Conservation (phyloP, 441 rosid genomes). For the Gossypium schwendimanii region DNA sequence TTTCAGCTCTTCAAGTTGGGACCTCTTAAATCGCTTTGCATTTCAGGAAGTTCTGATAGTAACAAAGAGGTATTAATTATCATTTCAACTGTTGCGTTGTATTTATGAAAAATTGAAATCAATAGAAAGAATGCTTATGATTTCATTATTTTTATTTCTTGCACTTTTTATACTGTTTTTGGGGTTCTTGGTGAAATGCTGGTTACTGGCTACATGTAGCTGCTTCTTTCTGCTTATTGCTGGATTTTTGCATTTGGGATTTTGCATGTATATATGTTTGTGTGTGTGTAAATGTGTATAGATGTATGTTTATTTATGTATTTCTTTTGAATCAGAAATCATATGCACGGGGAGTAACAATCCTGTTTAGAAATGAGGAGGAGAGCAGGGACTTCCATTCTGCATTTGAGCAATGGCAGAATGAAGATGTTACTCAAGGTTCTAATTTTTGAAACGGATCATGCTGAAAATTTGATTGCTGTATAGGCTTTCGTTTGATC, state of each 20-base stretch:
- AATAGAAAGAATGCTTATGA: not conserved
- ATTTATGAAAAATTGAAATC: not conserved
- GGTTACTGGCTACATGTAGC: not conserved
- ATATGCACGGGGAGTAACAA: conserved; percentile 50
- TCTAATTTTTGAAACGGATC: conserved; percentile 25
- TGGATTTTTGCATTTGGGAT: not conserved
- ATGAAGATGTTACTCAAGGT: conserved; percentile 53
- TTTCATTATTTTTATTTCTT: not conserved
- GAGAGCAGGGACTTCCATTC: conserved; percentile 65
- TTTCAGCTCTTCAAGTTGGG: conserved; percentile 70
- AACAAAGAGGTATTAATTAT: conserved; percentile 41
- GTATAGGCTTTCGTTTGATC: not conserved
- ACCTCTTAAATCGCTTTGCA: conserved; percentile 53
- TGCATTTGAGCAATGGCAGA: conserved; percentile 75
- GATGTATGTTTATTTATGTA: conserved; percentile 1
- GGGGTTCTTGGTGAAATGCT: not conserved
- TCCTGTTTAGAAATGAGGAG: conserved; percentile 60
- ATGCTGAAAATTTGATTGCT: conserved; percentile 1
- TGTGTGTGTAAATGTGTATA: not conserved
- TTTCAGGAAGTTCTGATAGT: conserved; percentile 35
- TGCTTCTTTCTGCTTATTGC: not conserved
- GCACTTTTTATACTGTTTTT: not conserved
- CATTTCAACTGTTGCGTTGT: not conserved
- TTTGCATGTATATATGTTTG: not conserved
- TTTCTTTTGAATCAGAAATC: conserved; percentile 48